Conservation (phyloP, 148 eudicot genomes). For the Fagopyrum tataricum region DNA sequence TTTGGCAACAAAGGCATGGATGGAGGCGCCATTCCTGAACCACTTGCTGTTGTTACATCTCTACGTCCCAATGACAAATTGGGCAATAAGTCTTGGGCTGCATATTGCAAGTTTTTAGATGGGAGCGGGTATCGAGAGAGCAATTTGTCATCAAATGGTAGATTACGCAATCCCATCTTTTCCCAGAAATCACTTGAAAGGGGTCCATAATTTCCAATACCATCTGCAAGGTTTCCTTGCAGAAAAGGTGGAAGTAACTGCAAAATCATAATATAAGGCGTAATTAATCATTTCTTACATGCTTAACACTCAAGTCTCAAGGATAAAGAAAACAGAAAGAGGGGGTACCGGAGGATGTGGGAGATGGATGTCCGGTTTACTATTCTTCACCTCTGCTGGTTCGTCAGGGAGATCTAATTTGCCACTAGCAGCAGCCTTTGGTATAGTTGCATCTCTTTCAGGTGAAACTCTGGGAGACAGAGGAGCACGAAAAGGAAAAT, state of each 20-base stretch:
- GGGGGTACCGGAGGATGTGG: slow-evolving; percentile 39
- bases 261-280: slow-evolving; percentile 24
- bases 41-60: slow-evolving; percentile 29
- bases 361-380: slow-evolving; percentile 26
- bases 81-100: slow-evolving; percentile 50
- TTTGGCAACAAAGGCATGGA: slow-evolving; percentile 52
- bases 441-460: slow-evolving; percentile 29
- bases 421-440: slow-evolving; percentile 22
- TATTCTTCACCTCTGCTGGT: slow-evolving; percentile 28
- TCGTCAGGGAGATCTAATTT: slow-evolving; percentile 34
- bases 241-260: slow-evolving; percentile 43
- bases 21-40: slow-evolving; percentile 28
- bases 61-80: slow-evolving; percentile 62
- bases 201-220: slow-evolving; percentile 36
- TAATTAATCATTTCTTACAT: background rate
- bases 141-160: slow-evolving; percentile 59
- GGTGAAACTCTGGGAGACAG: slow-evolving; percentile 29
- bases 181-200: slow-evolving; percentile 49
- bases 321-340: slow-evolving; percentile 25
- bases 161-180: slow-evolving; percentile 62
- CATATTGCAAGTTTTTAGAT: slow-evolving; percentile 29
- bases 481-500: slow-evolving; percentile 39
- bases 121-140: slow-evolving; percentile 47
- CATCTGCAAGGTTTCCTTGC: slow-evolving; percentile 40
- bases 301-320: too few relatives aligned